Evolutionary conservation across 2,329 filamentous ascomycete species (phyloP), one percentile per base, ranked within the genome.

Genomic region (Aureobasidium sp.): DNA sequence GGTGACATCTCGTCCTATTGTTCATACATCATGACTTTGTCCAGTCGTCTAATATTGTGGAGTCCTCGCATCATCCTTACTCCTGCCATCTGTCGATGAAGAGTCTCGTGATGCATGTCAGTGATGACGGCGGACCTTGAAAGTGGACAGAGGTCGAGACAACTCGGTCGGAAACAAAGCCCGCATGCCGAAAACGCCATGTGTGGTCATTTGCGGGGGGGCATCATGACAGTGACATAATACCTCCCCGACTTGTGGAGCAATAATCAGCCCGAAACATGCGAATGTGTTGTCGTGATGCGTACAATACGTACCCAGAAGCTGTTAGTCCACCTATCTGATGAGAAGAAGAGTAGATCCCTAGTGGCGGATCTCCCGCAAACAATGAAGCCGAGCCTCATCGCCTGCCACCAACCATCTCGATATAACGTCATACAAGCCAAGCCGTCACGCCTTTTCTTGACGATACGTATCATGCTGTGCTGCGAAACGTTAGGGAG

Each of bases 371-470:
- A 58, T 43, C 27, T n/a, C 38, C 54, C 54, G 38, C 25, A 9
- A 58, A 43, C 20, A n/a, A 13, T 31, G 25, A 42, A 31, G 25
- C 54, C 25, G 54, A 58, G 54, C 54, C 54, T 58, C 54, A 58
- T 58, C 25, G 16, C 25, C 3, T 58, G 36, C 27, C n/a, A 58
- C 25, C 54, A 43, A 10, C 6, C 40, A 43, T 31, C 18, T 58
- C 54, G 38, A 29, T 43, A 45, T 45, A 42, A 31, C 54, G 54
- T 58, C 54, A 58, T 58, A n/a, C 11, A 18, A 23, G 54, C 38
- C 54, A 58, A 58, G 54, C 54, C 40, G 54, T 43, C 51, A 55
- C 33, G 51, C 31, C 23, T 11, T 42, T n/a, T n/a, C 8, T 45
- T 45, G 54, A 58, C 18, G 54, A 31, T 31, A 58, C 25, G 16